Evolutionary conservation across 257 asterid genomes (phyloP), one percentile per base, ranked within the genome.

Genomic region (Anisodus tanguticus): DNA sequence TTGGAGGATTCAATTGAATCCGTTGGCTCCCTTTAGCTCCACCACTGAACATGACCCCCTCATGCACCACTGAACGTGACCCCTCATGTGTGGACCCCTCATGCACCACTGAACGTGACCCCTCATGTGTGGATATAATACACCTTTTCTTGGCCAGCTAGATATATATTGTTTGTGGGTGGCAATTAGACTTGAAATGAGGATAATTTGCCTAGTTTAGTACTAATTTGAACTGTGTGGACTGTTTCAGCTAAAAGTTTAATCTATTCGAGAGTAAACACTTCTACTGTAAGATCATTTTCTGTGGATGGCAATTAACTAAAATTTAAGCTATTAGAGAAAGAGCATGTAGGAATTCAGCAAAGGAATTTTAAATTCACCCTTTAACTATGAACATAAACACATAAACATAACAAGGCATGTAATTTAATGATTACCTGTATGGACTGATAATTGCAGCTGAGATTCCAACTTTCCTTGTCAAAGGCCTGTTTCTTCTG

Each of bases 401-500:
- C 47, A 12, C 10, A 81, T 22, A 51, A 60, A 7, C 3, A 4
- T n/a, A 51, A 66, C 47, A 31, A 66, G 7, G 3, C 8, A 63
- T 39, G 63, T 13, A 82, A 15, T 35, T 26, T 0, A 63, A 63
- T 64, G 66, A 53, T 31, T 54, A 95, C 98, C 98, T 93, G 92
- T 96, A 94, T 16, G 98, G 98, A 68, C 98, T 96, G 84, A 93
- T 87, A 13, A 96, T 90, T 58, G 98, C 98, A 45, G 98, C 93
- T 51, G 98, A 94, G 82, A 96, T 90, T 37, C 93, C 95, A 60
- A 93, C 82, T 87, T 96, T 96, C 63, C 99, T 85, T 45, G 98
- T 94, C 86, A 96, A 86, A n/a, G 98, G 98, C 74, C 89, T 93
- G 90, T 93, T 96, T 84, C 97, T 93, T 83, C 91, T 83, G 85